Evolutionary conservation across 768 basidiomycete genomes (phyloP).

Genomic region (Hypholoma fasciculare): DNA sequence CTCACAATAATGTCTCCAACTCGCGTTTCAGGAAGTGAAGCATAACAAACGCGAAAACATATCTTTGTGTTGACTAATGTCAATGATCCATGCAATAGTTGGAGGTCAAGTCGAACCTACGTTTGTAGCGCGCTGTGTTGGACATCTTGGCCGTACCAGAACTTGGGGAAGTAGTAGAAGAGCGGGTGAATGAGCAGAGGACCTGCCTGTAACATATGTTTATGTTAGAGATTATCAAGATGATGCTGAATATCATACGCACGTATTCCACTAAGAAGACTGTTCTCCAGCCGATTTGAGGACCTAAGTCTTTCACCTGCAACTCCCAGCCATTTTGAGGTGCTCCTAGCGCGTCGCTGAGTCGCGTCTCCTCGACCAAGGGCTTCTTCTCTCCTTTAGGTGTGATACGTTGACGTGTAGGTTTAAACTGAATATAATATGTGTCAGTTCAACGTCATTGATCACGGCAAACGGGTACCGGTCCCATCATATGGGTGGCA

Average conservation of each 20-base stretch:
- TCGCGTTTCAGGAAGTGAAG: constrained; percentile 92
- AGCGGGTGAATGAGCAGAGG: constrained; percentile 89
- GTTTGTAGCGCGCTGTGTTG: constrained; percentile 78
- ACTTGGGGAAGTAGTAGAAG: constrained; percentile 67
- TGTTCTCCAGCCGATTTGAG: constrained; percentile 85
- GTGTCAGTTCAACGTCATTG: too few species aligned
- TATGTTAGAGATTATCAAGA: constrained; percentile 5
- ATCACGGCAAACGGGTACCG: too few species aligned
- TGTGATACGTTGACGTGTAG: constrained; percentile 72
- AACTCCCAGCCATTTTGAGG: constrained; percentile 64
- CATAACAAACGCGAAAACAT: constrained; percentile 74
- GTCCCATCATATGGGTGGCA: too few species aligned
- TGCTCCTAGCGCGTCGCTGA: constrained; percentile 51
- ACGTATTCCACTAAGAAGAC: constrained; percentile 97
- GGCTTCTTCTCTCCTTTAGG: constrained; percentile 60
- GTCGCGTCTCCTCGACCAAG: constrained; percentile 60
- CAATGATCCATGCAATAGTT: not conserved
- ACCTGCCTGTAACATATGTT: constrained; percentile 54
- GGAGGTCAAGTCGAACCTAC: constrained; percentile 34
- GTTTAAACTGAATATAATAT: constrained; percentile 53
- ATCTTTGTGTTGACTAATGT: constrained; percentile 32
- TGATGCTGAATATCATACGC: constrained; percentile 29
- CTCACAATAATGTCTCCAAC: constrained; percentile 87
- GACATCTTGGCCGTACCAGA: constrained; percentile 71
- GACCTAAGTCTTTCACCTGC: constrained; percentile 85